These are phyloP conservation scores for Colletotrichum viniferum DNA, from an alignment of 2,329 filamentous ascomycete genomes.

Conservation along the genomic window DNA sequence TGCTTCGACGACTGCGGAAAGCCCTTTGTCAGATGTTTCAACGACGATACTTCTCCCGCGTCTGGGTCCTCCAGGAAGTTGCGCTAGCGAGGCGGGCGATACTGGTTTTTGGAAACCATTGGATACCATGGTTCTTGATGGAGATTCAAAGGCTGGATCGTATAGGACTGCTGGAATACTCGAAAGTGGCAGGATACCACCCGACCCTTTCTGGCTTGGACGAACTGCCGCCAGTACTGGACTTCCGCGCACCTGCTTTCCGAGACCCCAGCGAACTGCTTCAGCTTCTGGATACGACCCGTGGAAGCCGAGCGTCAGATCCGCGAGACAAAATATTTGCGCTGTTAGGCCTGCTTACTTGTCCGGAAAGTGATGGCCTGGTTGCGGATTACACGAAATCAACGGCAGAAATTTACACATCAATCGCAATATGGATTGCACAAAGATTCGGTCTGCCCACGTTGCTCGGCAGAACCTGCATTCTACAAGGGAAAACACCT, in stretches of 20 bases:
- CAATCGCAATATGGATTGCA: not conserved
- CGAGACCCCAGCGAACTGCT: not conserved
- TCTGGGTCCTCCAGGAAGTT: conserved; percentile 31
- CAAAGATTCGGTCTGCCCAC: not conserved
- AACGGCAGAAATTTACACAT: not conserved
- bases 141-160: not conserved
- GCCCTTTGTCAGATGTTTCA: not conserved
- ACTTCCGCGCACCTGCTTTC: not conserved
- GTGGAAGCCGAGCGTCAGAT: conserved; percentile 19
- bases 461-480: not conserved
- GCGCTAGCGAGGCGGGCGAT: conserved; percentile 16
- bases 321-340: conserved; percentile 30
- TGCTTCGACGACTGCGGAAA: not conserved
- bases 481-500: fast-evolving
- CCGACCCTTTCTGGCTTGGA: not conserved
- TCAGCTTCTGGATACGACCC: not conserved
- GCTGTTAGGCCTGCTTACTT: conserved; percentile 25
- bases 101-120: not conserved
- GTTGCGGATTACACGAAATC: conserved; percentile 23
- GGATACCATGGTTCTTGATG: conserved; percentile 1
- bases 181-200: fast-evolving
- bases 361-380: conserved; percentile 12
- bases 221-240: not conserved
- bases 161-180: fast-evolving
- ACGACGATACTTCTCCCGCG: not conserved